Conservation (phyloP, 139 green algal species). For the Tetradesmus obliquus region DNA sequence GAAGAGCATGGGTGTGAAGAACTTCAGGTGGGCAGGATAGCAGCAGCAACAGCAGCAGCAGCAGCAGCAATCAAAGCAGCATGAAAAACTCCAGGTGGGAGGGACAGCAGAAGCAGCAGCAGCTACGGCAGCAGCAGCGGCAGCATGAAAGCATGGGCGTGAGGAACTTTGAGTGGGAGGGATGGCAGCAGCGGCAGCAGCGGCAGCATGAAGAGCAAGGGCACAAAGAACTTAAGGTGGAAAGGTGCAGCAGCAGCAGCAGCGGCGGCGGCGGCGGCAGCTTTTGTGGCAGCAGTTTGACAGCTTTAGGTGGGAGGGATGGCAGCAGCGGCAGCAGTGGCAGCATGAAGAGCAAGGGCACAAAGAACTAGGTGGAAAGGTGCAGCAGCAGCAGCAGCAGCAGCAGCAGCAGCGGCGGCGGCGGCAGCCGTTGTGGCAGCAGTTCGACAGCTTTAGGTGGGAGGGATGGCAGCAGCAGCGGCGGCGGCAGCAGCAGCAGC, state of each 20-base stretch:
- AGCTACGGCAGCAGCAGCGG: neutral
- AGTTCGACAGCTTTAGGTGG: neutral
- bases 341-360: neutral
- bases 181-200: neutral
- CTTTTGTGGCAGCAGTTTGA: neutral
- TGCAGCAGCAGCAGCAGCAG: neutral
- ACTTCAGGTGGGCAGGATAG: conserved; percentile 48
- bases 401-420: neutral
- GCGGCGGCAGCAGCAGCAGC: neutral
- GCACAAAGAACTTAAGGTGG: no score
- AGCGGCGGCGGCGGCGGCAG: neutral
- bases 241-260: neutral
- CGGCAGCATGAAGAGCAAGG: neutral
- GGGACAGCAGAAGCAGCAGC: neutral
- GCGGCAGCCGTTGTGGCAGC: neutral
- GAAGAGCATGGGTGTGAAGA: conserved; percentile 57
- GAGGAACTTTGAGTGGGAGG: neutral
- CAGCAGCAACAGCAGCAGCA: neutral
- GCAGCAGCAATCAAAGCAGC: neutral
- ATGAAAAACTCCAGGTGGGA: no score
- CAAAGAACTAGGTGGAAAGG: no score
- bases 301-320: neutral
- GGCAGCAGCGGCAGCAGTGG: neutral
- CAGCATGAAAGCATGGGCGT: neutral
- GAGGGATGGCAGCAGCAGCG: neutral